Conservation (phyloP, 2,329 filamentous ascomycete species). For the Verticillium tricorpus region DNA sequence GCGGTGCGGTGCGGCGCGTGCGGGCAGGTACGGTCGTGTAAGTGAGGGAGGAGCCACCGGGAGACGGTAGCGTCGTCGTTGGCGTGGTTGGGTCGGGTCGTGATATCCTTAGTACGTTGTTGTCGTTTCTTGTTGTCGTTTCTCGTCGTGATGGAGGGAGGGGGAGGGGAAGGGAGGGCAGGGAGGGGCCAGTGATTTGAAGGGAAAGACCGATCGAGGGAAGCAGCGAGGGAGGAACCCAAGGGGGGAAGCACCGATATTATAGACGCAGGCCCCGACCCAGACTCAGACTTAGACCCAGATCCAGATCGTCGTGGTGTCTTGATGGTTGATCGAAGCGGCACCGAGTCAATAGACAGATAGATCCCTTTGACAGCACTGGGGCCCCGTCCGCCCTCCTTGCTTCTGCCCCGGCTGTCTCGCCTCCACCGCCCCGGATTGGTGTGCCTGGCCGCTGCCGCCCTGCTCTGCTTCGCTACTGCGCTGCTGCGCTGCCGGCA, state of each 20-base stretch:
- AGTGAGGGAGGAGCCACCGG: neutral
- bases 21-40: neutral
- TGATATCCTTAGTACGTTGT: neutral
- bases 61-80: neutral
- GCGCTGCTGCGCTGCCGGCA: neutral
- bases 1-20: too few relatives aligned
- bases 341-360: neutral
- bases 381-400: neutral
- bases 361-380: neutral
- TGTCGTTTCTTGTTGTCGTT: neutral
- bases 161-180: too few relatives aligned
- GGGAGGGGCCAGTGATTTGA: neutral
- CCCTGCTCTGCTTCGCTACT: neutral
- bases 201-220: neutral
- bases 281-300: neutral
- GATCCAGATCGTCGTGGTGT: neutral
- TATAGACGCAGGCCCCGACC: neutral
- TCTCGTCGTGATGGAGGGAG: too few relatives aligned
- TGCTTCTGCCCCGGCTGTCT: neutral
- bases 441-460: neutral
- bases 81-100: neutral
- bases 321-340: neutral
- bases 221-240: neutral
- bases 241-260: neutral
- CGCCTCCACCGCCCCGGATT: neutral